Base-by-base conservation (phyloP, 1,139 yeast species). In the Hyphopichia khmerensis region DNA sequence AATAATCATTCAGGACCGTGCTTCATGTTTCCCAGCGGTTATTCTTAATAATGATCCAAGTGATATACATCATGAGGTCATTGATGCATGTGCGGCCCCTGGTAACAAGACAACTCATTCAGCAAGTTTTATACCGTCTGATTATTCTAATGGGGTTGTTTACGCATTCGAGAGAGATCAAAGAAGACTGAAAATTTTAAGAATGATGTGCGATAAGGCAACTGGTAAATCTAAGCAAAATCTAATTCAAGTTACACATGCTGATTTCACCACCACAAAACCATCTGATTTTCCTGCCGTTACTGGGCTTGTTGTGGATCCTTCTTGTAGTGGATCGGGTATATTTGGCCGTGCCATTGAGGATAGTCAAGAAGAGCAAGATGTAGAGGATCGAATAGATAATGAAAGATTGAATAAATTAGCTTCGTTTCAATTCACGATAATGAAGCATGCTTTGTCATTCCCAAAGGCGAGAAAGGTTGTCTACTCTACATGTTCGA, bases 11-110 rank as follows among this genome's bases (percentile, higher is more conserved):
- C 99, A 93, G 64, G 99, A 93, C 59, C 72, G 99, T 39, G 97
- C 98, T 0, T 90, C 97, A 3, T 93, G 99, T 61, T 89, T 93
- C 57, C 99, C 99, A 0, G 96, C 96, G 0, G 83, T 82, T 45
- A 90, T 95, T 21, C 65, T 93, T 41, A 72, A 79, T 48, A 51
- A 57, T 39, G 69, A 67, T 42, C 85, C 90, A 0, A 48, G 57
- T 0, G 71, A 77, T 13, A 75, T 76, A 4, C 76, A 70, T 38
- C 80, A 75, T 44, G 65, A 73, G 39, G 79, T 90, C 7, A 87
- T 93, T 35, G 99, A 93, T 65, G 87, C 97, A 0, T 91, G 98
- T 65, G 90, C 99, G 2, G 99, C 99, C 0, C 99, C 99, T 1
- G 99, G 99, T 6, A 93, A 93, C 64, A 95, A 93, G 61, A 93